These are phyloP conservation scores for Aaosphaeria arxii DNA, from an alignment of 2,329 filamentous ascomycete species.

Conservation along the genomic window DNA sequence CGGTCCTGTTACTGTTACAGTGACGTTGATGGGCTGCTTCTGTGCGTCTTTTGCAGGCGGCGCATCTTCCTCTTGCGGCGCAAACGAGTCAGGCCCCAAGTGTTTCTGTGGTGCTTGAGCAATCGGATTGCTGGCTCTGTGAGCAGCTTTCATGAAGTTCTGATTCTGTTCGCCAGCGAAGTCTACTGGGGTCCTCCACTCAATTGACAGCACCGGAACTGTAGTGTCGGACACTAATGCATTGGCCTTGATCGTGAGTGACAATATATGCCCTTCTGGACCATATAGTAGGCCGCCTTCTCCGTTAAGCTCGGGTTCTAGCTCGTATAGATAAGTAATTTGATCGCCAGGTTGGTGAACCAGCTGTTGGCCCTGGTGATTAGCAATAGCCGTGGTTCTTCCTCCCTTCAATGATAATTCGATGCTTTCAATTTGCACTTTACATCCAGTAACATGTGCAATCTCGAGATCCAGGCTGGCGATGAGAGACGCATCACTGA, in stretches of 20 bases:
- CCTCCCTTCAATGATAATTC: constrained; percentile 58
- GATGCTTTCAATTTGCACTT: constrained; percentile 61
- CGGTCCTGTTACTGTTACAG: constrained; percentile 70
- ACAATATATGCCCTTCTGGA: constrained; percentile 41
- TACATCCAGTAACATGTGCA: constrained; percentile 66
- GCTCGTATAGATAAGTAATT: constrained; percentile 69
- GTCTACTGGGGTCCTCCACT: constrained; percentile 68
- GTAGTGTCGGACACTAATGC: constrained; percentile 58
- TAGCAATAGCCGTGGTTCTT: constrained; percentile 50
- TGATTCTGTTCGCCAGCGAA: constrained; percentile 54
- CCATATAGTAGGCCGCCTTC: constrained; percentile 49
- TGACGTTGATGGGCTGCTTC: constrained; percentile 63
- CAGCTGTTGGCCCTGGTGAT: constrained; percentile 52
- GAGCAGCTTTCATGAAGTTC: constrained; percentile 32
- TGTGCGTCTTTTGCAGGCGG: constrained; percentile 12
- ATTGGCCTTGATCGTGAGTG: constrained; percentile 60
- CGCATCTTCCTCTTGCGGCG: constrained; percentile 17
- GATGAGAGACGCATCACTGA: constrained; percentile 54
- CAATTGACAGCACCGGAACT: constrained; percentile 60
- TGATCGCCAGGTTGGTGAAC: constrained; percentile 70
- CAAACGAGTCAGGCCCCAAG: constrained; percentile 25
- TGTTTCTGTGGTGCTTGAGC: constrained; percentile 14
- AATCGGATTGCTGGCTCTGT: constrained; percentile 25
- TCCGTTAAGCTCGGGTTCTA: constrained; percentile 43
- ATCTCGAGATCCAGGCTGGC: constrained; percentile 73